Evolutionary conservation across 129 eudicot genomes (phyloP), one percentile per base, ranked within the genome.

Genomic region (Gnaphalium uliginosum): DNA sequence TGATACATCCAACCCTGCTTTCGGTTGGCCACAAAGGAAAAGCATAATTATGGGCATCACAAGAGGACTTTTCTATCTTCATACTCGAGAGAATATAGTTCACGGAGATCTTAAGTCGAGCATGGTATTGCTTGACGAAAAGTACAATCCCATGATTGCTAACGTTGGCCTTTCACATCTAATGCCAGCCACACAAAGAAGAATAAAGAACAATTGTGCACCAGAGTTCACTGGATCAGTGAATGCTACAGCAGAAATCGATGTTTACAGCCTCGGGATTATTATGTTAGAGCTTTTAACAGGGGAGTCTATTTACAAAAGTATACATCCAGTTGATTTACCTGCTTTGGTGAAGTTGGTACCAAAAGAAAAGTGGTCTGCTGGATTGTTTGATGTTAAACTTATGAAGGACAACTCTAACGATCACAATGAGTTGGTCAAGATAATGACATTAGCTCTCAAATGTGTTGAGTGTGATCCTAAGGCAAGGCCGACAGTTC

Each of bases 291-390:
- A 89, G 61, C 86, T 89, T 26, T 75, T 89, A 3, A 84, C 88
- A 4, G 87, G 91, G 61, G 78, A 86, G 57, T 84, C 96, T 9
- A 82, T 86, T 0, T 81, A 86, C 19, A 85, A 82, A 77, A 79
- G 85, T 21, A 73, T 73, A 74, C 58, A 75, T 60, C 86, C 85
- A 4, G 81, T 80, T 5, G 91, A 86, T 74, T 77, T 89, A 79
- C 96, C 91, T 1, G 85, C 84, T 17, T 89, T 91, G 96, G 96
- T 89, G 25, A 86, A 83, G 46, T 86, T 89, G 19, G 70, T 86
- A 18, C 86, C 82, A 27, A 84, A 78, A 56, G 96, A 86, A 37
- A 87, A 86, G 78, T 89, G 91, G 96, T 80, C 83, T 1, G 82
- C 75, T 15, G 87, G 87, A 60, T 89, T 81, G 23, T 82, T 85